These are phyloP conservation scores for Plasmodium inui DNA, from an alignment of 169 alveolate genomes.

Conservation along the genomic window DNA sequence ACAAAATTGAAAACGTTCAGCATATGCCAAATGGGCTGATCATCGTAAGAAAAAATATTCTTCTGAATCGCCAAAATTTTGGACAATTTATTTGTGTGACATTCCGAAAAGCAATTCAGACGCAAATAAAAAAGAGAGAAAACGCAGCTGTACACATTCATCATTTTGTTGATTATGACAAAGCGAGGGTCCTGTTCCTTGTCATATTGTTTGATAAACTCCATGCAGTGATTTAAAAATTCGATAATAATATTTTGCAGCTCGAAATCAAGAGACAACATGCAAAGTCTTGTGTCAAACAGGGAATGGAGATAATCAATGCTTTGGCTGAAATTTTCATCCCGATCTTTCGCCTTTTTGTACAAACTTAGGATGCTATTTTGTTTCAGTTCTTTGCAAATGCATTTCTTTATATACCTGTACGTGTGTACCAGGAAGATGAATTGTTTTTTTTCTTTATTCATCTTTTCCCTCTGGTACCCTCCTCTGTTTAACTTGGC, in stretches of 20 bases:
- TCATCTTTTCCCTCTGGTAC: background rate
- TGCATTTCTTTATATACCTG: slow-evolving; percentile 40
- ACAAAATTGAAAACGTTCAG: slow-evolving; percentile 36
- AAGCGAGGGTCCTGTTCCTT: background rate
- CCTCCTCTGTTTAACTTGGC: background rate
- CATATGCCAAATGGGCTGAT: slow-evolving; percentile 9
- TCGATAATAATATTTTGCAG: slow-evolving; percentile 51
- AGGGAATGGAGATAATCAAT: slow-evolving; percentile 64
- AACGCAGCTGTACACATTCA: slow-evolving; percentile 50
- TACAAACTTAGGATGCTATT: slow-evolving; percentile 38
- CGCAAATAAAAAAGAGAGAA: slow-evolving; percentile 67
- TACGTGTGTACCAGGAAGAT: slow-evolving; percentile 18
- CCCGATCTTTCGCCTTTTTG: slow-evolving; percentile 35
- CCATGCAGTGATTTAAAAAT: slow-evolving; percentile 22
- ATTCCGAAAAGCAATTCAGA: slow-evolving; percentile 41
- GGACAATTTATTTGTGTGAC: slow-evolving; percentile 35
- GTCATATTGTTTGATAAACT: background rate
- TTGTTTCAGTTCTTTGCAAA: slow-evolving; percentile 47
- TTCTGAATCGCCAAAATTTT: background rate
- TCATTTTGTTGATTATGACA: slow-evolving; percentile 18
- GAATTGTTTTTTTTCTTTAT: slow-evolving; percentile 7
- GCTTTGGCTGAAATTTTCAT: slow-evolving; percentile 35
- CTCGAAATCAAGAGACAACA: slow-evolving; percentile 35
- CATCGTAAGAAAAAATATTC: slow-evolving; percentile 33
- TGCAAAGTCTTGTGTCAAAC: slow-evolving; percentile 46